phyloP scores from a whole-genome alignment of 2,329 filamentous ascomycete species.

The Botrytis paeoniae region DNA sequence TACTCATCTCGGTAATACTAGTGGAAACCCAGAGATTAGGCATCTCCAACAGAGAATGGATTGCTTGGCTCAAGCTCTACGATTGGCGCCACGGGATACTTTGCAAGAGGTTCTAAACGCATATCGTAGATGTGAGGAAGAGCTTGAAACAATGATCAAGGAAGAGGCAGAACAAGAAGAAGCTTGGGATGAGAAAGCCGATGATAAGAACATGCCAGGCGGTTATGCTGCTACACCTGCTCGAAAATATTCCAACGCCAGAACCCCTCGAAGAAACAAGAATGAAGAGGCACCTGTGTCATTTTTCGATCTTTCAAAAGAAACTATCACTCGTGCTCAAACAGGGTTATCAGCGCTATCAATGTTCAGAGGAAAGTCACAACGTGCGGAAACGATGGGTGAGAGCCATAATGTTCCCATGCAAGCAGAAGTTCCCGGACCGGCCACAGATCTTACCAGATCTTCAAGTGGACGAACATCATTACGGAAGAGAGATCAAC shows the following conservation, averaged over 20 bases:
- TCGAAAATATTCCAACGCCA: slow-evolving; percentile 34
- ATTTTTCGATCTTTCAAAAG: slow-evolving; percentile 61
- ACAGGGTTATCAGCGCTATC: slow-evolving; percentile 55
- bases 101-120: slow-evolving; percentile 72
- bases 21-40: slow-evolving; percentile 60
- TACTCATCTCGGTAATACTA: slow-evolving; percentile 59
- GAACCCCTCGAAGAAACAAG: slow-evolving; percentile 39
- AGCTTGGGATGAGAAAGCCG: slow-evolving; percentile 67
- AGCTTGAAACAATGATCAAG: slow-evolving; percentile 64
- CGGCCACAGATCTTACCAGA: neutral
- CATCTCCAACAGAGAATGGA: slow-evolving; percentile 80
- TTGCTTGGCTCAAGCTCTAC: slow-evolving; percentile 70
- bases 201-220: slow-evolving; percentile 56
- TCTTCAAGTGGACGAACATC: slow-evolving; percentile 36
- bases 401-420: neutral
- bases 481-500: slow-evolving; percentile 68
- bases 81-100: slow-evolving; percentile 66
- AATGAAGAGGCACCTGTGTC: slow-evolving; percentile 61
- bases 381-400: slow-evolving; percentile 13
- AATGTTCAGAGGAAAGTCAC: slow-evolving; percentile 32
- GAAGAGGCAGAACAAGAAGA: slow-evolving; percentile 66
- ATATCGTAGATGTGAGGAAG: slow-evolving; percentile 75
- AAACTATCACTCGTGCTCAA: slow-evolving; percentile 57
- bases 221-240: slow-evolving; percentile 45
- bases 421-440: neutral